Conservation (phyloP, 805 yeast genomes). For the Candida pseudofarinosa region DNA sequence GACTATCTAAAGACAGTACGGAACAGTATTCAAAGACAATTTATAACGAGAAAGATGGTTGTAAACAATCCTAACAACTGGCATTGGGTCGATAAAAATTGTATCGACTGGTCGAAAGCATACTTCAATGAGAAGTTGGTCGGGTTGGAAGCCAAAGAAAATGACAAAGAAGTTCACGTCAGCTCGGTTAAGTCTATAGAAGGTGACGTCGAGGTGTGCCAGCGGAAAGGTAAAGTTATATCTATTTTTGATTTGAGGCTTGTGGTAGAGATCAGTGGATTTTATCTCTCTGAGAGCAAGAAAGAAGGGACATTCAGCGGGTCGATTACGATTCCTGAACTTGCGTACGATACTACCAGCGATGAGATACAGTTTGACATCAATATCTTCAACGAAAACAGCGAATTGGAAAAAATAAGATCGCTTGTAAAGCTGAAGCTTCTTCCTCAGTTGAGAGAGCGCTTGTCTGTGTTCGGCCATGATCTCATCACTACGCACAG, state of each 20-base stretch:
- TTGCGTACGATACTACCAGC: slow-evolving; percentile 85
- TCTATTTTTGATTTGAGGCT: slow-evolving; percentile 80
- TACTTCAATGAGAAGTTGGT: slow-evolving; percentile 65
- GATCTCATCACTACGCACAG: slow-evolving; percentile 77
- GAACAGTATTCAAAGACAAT: too few relatives aligned
- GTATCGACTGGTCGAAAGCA: slow-evolving; percentile 82
- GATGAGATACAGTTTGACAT: slow-evolving; percentile 86
- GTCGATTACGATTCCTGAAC: slow-evolving; percentile 79
- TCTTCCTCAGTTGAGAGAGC: slow-evolving; percentile 64
- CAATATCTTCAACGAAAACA: slow-evolving; percentile 54
- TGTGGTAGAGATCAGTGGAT: slow-evolving; percentile 55
- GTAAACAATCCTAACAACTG: slow-evolving; percentile 97
- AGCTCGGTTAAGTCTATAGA: slow-evolving; percentile 57
- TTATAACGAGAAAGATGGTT: slow-evolving; percentile 59
- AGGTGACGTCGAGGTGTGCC: slow-evolving; percentile 97
- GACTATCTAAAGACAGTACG: background rate
- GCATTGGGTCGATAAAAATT: slow-evolving; percentile 99
- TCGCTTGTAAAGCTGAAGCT: slow-evolving; percentile 45
- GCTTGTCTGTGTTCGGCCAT: slow-evolving; percentile 63
- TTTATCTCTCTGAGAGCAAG: slow-evolving; percentile 22
- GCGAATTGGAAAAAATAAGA: slow-evolving; percentile 49
- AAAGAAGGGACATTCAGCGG: slow-evolving; percentile 50
- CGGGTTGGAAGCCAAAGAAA: slow-evolving; percentile 40
- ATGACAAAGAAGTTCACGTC: slow-evolving; percentile 32
- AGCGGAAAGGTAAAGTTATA: slow-evolving; percentile 94